A percentile compares a stretch with the other conserved stretches of the same genome.
phyloP scores from a whole-genome alignment of 257 asterid species.

The Schizonepeta tenuifolia region DNA sequence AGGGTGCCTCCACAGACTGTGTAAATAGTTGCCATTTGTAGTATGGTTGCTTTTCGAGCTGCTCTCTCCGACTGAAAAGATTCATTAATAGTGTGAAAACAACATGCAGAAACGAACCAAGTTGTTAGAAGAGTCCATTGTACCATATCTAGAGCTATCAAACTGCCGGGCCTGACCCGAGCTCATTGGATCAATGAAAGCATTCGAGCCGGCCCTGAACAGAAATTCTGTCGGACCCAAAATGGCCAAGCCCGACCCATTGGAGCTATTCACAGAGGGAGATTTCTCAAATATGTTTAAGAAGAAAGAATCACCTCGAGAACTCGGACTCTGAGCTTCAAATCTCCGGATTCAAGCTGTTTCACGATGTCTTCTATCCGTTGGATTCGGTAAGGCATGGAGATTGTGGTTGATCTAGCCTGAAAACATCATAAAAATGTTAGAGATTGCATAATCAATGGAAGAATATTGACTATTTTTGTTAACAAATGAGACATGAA shows the following conservation, averaged over 20 bases:
- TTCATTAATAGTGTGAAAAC: not conserved
- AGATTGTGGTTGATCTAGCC: slow-evolving; percentile 81
- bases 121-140: slow-evolving; percentile 1
- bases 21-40: slow-evolving; percentile 94
- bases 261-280: not conserved
- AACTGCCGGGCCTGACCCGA: no score
- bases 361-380: slow-evolving; percentile 83
- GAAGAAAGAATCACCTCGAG: slow-evolving; percentile 66
- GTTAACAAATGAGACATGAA: not conserved
- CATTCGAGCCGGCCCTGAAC: no score
- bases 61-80: slow-evolving; percentile 87
- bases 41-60: slow-evolving; percentile 82
- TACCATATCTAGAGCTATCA: not conserved
- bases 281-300: not conserved
- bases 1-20: slow-evolving; percentile 84
- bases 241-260: no score
- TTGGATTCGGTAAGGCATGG: slow-evolving; percentile 93
- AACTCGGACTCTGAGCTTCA: slow-evolving; percentile 94
- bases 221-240: no score
- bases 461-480: not conserved
- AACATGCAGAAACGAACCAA: not conserved
- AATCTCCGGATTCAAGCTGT: slow-evolving; percentile 90
- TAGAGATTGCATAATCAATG: not conserved
- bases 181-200: no score
- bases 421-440: slow-evolving; percentile 31